Evolutionary conservation across 306 rosid genomes (phyloP).

Genomic region (Citrullus amarus): DNA sequence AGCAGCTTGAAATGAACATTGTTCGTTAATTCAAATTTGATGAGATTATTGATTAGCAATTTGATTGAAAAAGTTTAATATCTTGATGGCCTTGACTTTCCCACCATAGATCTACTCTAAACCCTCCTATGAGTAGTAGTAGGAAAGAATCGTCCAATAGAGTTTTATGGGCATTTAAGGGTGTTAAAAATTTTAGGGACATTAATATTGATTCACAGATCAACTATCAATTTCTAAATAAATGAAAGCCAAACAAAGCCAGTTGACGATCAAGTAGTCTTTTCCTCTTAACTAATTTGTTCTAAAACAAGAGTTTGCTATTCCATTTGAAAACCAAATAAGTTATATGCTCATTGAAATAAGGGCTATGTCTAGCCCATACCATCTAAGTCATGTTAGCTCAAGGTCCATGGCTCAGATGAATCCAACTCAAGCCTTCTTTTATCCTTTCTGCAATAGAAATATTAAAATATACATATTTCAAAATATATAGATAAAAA

Average conservation of each 20-base stretch:
- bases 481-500: too few species aligned
- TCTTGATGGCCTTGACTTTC: background rate
- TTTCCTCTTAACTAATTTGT: background rate
- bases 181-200: background rate
- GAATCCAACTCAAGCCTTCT: background rate
- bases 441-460: background rate
- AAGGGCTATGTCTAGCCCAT: background rate
- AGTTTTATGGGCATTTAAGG: background rate
- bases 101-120: background rate
- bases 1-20: background rate
- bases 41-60: background rate
- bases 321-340: background rate
- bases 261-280: background rate
- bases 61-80: background rate
- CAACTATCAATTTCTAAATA: background rate
- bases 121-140: background rate
- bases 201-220: background rate
- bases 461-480: background rate
- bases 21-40: background rate
- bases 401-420: background rate
- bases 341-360: background rate
- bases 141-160: background rate
- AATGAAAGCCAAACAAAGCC: background rate
- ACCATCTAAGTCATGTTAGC: background rate
- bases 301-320: background rate